phyloP scores from a whole-genome alignment of 176 grass and related monocot genomes.

The Paspalum vaginatum region DNA sequence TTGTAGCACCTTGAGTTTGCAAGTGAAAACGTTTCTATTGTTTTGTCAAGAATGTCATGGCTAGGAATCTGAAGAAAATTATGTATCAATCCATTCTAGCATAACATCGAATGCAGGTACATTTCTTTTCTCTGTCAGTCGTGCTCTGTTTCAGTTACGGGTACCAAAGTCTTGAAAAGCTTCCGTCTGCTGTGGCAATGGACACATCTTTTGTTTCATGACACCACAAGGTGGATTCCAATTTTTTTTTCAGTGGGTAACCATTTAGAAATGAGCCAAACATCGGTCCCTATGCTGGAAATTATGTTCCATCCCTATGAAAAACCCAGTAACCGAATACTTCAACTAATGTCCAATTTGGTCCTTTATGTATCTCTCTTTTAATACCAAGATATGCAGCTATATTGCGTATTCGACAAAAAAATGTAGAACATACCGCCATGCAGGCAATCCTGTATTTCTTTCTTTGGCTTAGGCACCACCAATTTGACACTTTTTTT shows the following conservation, averaged over 20 bases:
- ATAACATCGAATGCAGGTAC: slow-evolving; percentile 16
- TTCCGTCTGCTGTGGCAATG: slow-evolving; percentile 8
- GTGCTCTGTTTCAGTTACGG: background rate
- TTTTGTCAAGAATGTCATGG: background rate
- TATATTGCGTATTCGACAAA: too few species aligned
- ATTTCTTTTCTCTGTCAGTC: background rate
- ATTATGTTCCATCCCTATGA: background rate
- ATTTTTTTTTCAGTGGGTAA: slow-evolving; percentile 34
- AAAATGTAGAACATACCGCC: background rate
- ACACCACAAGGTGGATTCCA: slow-evolving; percentile 9
- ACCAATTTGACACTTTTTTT: background rate
- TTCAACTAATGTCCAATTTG: background rate
- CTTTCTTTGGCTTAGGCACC: background rate
- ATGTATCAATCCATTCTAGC: background rate
- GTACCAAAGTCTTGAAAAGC: background rate
- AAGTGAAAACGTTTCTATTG: background rate
- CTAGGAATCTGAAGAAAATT: slow-evolving; percentile 5
- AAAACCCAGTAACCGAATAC: background rate
- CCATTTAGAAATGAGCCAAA: slow-evolving; percentile 7
- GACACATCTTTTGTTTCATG: slow-evolving; percentile 1
- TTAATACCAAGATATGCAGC: too few species aligned
- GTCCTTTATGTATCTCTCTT: too few species aligned
- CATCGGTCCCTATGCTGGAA: background rate
- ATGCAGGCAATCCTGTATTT: slow-evolving; percentile 14
- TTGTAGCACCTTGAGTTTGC: slow-evolving; percentile 7